Evolutionary conservation across 768 basidiomycete species (phyloP), one percentile per base, ranked within the genome.

Genomic region (Boletus sensibilis): DNA sequence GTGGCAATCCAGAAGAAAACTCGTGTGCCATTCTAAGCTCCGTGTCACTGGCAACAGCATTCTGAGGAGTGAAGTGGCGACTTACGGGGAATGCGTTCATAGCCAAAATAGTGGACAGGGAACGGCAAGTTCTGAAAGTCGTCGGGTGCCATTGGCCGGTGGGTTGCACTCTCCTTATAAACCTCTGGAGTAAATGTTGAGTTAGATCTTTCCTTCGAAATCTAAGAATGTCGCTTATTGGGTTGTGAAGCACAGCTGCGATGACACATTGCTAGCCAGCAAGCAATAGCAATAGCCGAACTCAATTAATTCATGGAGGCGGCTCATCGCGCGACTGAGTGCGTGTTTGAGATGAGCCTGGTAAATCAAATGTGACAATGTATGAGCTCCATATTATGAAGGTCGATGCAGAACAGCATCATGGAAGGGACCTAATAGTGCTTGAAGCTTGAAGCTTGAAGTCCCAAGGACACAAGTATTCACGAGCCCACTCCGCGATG

Each of bases 61-160:
- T 48, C 50, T 50, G 39, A 35, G 43, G 38, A 48, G 53, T 33
- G 50, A 37, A 42, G 40, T 29, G 50, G 38, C 25, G 25, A 74
- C 85, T 61, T 64, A 88, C 83, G 38, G 82, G 81, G 70, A 81
- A 84, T 57, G 76, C 78, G 77, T 87, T 88, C 86, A 88, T 88
- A 86, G 82, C 80, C 85, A 81, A 82, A 83, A 84, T 81, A 85
- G 73, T 67, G 68, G 78, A 65, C 23, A 23, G n/a, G 16, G 40
- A 56, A 64, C 57, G 53, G 48, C 35, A 21, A 39, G 52, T 55
- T 47, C 34, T 50, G 59, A 57, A 57, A 50, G 63, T 47, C 40
- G 62, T 57, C 59, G 56, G 56, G 59, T 47, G 50, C 51, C 64
- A 70, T 68, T 58, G 40, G 38, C 47, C 41, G 18, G 53, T 54